These are phyloP conservation scores for Monosporozyma yasuniensis DNA, from an alignment of 805 yeast species.

Conservation along the genomic window DNA sequence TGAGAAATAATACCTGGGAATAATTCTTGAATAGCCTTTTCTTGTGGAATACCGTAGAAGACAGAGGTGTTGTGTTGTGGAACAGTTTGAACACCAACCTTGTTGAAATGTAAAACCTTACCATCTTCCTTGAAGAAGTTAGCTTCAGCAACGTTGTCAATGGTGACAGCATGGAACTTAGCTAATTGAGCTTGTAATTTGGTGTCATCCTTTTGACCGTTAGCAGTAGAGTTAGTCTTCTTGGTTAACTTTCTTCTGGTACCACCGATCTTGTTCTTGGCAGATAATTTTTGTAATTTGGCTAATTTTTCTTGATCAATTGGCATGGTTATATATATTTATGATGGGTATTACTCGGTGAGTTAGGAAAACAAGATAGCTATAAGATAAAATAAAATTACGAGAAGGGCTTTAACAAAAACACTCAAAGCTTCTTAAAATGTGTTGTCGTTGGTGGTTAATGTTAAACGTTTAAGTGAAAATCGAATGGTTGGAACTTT, in stretches of 20 bases:
- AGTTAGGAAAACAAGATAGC: neutral
- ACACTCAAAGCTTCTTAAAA: neutral
- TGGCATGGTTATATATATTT: constrained; percentile 45
- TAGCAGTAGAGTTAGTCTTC: constrained; percentile 36
- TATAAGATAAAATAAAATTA: neutral
- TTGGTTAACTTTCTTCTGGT: constrained; percentile 91
- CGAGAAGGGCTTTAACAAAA: neutral
- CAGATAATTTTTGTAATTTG: constrained; percentile 69
- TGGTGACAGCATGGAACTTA: constrained; percentile 80
- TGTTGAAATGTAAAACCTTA: constrained; percentile 87
- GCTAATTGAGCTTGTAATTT: constrained; percentile 84
- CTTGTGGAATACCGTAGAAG: constrained; percentile 91
- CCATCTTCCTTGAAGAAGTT: constrained; percentile 96
- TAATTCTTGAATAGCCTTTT: constrained; percentile 83
- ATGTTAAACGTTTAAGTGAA: neutral
- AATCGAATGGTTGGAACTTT: neutral
- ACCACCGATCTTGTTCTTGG: constrained; percentile 72
- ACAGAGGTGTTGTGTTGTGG: constrained; percentile 85
- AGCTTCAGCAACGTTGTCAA: constrained; percentile 90
- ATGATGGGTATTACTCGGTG: neutral
- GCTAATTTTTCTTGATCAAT: constrained; percentile 92
- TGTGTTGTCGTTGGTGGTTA: neutral
- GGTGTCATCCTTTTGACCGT: constrained; percentile 75
- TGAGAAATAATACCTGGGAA: constrained; percentile 92
- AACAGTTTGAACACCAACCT: constrained; percentile 93